These are phyloP conservation scores for Oryza rufipogon DNA, from an alignment of 176 grass and related monocot species.

Conservation along the genomic window DNA sequence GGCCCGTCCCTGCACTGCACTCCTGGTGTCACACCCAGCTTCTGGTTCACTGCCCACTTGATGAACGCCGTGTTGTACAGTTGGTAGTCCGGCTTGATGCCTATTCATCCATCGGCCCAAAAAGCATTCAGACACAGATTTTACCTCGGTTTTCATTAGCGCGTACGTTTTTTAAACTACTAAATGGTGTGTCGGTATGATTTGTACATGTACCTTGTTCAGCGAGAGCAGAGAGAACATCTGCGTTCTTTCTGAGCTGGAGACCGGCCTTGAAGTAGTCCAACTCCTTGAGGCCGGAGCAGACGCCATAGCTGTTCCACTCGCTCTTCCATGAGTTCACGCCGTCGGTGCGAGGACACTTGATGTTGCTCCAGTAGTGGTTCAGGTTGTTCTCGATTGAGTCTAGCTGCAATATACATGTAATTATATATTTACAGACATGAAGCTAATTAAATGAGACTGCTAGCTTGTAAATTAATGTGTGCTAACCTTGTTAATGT, in stretches of 20 bases:
- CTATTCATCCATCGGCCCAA: neutral
- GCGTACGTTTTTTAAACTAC: too few relatives aligned
- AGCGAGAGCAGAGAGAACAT: slow-evolving; percentile 22
- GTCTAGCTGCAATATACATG: slow-evolving; percentile 10
- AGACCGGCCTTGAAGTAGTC: slow-evolving; percentile 54
- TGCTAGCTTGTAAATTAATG: neutral
- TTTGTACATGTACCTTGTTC: slow-evolving; percentile 19
- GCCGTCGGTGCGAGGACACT: slow-evolving; percentile 47
- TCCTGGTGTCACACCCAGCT: slow-evolving; percentile 32
- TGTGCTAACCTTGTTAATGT: slow-evolving; percentile 17
- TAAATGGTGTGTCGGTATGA: too few relatives aligned
- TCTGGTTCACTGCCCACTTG: slow-evolving; percentile 20
- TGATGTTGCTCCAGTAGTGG: slow-evolving; percentile 53
- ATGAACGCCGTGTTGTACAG: slow-evolving; percentile 37
- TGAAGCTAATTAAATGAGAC: neutral
- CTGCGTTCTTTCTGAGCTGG: slow-evolving; percentile 20
- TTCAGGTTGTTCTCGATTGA: slow-evolving; percentile 45
- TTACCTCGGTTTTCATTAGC: too few relatives aligned
- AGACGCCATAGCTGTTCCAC: slow-evolving; percentile 53
- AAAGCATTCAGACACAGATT: neutral
- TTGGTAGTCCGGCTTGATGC: slow-evolving; percentile 40
- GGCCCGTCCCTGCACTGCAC: slow-evolving; percentile 42
- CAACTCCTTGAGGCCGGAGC: slow-evolving; percentile 46
- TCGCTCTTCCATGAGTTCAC: slow-evolving; percentile 28
- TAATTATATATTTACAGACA: too few relatives aligned